Conservation (phyloP, 768 basidiomycete genomes). For the Boletus edulis region DNA sequence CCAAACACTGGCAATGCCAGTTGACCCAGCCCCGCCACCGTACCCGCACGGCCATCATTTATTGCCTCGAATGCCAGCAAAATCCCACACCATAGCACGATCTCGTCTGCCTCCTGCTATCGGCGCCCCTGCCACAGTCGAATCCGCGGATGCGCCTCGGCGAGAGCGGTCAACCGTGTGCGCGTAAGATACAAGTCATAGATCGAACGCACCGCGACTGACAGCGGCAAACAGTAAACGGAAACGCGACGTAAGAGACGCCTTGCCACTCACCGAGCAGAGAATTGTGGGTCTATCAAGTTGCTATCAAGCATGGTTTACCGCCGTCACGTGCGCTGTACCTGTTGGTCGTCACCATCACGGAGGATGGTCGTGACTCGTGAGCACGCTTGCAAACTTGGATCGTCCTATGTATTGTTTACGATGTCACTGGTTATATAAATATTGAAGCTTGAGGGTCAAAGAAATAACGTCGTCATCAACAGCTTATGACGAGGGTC, state of each 20-base stretch:
- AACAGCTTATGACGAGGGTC: no score
- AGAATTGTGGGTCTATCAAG: slow-evolving; percentile 12
- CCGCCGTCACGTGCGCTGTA: no score
- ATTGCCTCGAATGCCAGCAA: slow-evolving; percentile 41
- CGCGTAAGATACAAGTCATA: slow-evolving; percentile 89
- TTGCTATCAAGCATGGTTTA: no score
- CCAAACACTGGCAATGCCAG: slow-evolving; percentile 80
- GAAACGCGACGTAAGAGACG: slow-evolving; percentile 66
- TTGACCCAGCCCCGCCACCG: not conserved
- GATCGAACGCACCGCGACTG: slow-evolving; percentile 65
- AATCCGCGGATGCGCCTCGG: slow-evolving; percentile 51
- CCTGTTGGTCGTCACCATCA: slow-evolving; percentile 10
- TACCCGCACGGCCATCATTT: slow-evolving; percentile 21
- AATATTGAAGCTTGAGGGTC: no score
- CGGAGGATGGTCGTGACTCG: not conserved
- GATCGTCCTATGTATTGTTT: no score
- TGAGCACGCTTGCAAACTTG: no score
- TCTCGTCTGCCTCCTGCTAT: slow-evolving; percentile 90
- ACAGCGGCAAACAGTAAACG: slow-evolving; percentile 44
- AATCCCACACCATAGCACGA: slow-evolving; percentile 54
- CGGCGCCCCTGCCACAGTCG: slow-evolving; percentile 76
- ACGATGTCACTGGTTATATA: no score
- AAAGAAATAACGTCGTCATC: no score
- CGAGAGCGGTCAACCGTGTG: slow-evolving; percentile 52
- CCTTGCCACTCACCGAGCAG: slow-evolving; percentile 69